Percentiles rank a stretch among this genome's conserved stretches.
phyloP scores from a whole-genome alignment of 2,329 filamentous ascomycete genomes.

The Epichloe coenophiala region DNA sequence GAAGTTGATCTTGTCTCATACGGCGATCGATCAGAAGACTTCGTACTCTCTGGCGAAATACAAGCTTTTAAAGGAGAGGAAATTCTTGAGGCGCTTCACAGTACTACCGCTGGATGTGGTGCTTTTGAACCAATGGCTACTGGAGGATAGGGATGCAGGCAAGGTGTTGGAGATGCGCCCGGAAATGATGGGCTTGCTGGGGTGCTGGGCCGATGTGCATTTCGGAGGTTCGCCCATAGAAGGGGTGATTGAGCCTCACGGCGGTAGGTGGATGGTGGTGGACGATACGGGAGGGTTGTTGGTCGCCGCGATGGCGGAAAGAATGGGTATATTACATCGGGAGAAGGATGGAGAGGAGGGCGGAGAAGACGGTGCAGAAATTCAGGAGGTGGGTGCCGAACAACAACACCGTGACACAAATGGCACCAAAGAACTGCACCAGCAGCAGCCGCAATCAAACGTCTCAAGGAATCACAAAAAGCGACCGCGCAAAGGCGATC shows the following conservation, averaged over 20 bases:
- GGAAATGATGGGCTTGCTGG: conserved; percentile 67
- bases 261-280: conserved; percentile 60
- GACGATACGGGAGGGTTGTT: conserved; percentile 80
- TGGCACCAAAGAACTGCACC: neutral
- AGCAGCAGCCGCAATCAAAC: conserved; percentile 1
- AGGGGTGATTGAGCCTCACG: conserved; percentile 14
- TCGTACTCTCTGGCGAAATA: conserved; percentile 90
- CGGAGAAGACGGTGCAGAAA: neutral
- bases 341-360: conserved; percentile 17
- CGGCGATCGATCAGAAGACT: conserved; percentile 86
- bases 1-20: conserved; percentile 83
- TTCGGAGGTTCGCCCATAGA: conserved; percentile 28
- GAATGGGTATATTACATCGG: conserved; percentile 66
- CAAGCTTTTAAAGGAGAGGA: conserved; percentile 83
- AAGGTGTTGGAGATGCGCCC: conserved; percentile 79
- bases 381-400: neutral
- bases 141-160: conserved; percentile 65
- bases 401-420: neutral
- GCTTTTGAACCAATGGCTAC: conserved; percentile 60
- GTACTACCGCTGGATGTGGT: conserved; percentile 72
- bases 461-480: conserved; percentile 11
- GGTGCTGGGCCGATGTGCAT: conserved; percentile 84
- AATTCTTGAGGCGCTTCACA: conserved; percentile 81
- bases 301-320: conserved; percentile 72
- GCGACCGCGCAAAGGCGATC: conserved; percentile 28